Base-by-base conservation (phyloP, 108 stramenopile species). In the Nitzschia sp. region DNA sequence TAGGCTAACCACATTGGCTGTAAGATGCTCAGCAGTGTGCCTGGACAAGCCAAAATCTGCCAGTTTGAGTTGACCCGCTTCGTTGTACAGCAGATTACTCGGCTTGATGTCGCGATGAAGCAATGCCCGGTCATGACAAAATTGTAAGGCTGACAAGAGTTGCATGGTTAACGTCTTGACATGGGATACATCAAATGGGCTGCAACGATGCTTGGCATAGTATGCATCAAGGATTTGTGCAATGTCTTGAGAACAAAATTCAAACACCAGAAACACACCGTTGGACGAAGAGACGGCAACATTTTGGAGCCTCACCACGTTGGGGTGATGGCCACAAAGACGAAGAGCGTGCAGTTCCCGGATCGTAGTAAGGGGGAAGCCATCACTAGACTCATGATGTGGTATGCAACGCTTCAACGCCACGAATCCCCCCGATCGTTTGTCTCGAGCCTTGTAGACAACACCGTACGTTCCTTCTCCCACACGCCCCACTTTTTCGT, bases 391-490 rank as follows among this genome's bases (percentile, higher is more conserved):
- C 73, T 91, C 90, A 65, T 92, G 84, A 67, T 89, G 87, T 9
- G 89, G 89, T 40, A 89, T 70, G 53, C 91, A 89, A 21, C 89
- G 79, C 41, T 95, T 95, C 29, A 95, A 61, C 6, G 94, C 94
- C 10, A 90, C 87, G 15, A 76, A 70, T 0, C 78, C 57, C 34
- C 61, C 71, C 0, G 53, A 76, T 42, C 40, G 21, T 26, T 80
- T 72, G 57, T 97, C 97, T 41, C 77, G 58, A 8, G 98, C 97
- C 64, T 91, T 87, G 77, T 98, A 99, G 6, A 99, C 97, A 34
- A 98, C 87, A 29, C 98, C 98, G 61, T 99, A 99, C 0, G 98
- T 98, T 9, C 98, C 98, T 78, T 98, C 91, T 8, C 98, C 98
- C 42, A 99, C 88, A 50, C 97, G 82, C 2, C 91, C 94, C 12